A percentile compares a stretch with the other conserved stretches of the same genome.
Conservation (phyloP, 2,329 filamentous ascomycete genomes). For the Aspergillus fructus region DNA sequence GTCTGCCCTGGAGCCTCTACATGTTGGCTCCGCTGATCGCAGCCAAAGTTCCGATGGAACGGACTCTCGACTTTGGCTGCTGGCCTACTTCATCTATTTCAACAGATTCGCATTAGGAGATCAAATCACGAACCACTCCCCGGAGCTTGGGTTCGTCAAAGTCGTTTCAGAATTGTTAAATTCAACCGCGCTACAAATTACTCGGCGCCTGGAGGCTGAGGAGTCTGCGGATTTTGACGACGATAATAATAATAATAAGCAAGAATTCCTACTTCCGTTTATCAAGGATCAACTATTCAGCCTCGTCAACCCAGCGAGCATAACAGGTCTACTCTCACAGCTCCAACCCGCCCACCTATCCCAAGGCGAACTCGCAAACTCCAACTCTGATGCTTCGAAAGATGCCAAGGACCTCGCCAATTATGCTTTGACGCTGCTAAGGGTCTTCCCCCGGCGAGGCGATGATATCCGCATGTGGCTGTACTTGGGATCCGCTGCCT, state of each 20-base stretch:
- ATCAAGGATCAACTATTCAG: slow-evolving; percentile 66
- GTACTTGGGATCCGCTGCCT: slow-evolving; percentile 69
- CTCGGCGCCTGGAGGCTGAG: slow-evolving; percentile 48
- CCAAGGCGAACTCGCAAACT: slow-evolving; percentile 22
- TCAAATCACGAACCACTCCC: slow-evolving; percentile 37
- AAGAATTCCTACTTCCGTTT: slow-evolving; percentile 48
- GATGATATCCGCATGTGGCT: slow-evolving; percentile 95
- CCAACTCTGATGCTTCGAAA: slow-evolving; percentile 43
- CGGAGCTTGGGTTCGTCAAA: slow-evolving; percentile 55
- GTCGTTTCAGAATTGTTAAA: slow-evolving; percentile 58
- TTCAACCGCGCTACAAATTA: slow-evolving; percentile 56
- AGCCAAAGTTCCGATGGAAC: slow-evolving; percentile 34
- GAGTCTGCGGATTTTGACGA: slow-evolving; percentile 29
- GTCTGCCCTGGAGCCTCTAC: slow-evolving; percentile 35
- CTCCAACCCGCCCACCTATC: slow-evolving; percentile 30
- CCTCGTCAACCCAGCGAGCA: slow-evolving; percentile 72
- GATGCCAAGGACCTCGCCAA: slow-evolving; percentile 75
- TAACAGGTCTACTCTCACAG: slow-evolving; percentile 61
- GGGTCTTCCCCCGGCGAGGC: slow-evolving; percentile 76
- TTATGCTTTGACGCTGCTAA: slow-evolving; percentile 80
- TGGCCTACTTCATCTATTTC: slow-evolving; percentile 61
- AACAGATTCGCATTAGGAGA: slow-evolving; percentile 49
- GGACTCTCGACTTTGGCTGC: slow-evolving; percentile 53
- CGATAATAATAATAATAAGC: slow-evolving; percentile 29
- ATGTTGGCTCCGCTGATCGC: slow-evolving; percentile 23